Conservation (phyloP, 805 yeast species). For the Saturnispora saitoi region DNA sequence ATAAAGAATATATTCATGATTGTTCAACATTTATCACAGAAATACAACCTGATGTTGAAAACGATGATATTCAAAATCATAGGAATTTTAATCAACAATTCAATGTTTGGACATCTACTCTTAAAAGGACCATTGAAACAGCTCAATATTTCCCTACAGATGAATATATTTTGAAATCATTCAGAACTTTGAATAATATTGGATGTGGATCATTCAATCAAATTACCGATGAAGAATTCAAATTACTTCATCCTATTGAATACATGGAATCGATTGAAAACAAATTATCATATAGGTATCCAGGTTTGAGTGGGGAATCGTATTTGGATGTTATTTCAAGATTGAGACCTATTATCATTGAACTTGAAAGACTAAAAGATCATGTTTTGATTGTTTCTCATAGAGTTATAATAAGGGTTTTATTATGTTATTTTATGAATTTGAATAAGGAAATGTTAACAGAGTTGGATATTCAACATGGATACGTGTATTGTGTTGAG, state of each 20-base stretch:
- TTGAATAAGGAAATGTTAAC: constrained; percentile 30
- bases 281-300: constrained; percentile 28
- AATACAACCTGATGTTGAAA: background rate
- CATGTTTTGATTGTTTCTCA: constrained; percentile 30
- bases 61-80: background rate
- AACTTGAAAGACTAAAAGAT: constrained; percentile 29
- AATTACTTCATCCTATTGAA: constrained; percentile 20
- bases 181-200: constrained; percentile 29
- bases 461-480: constrained; percentile 31
- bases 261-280: constrained; percentile 25
- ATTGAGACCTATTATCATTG: constrained; percentile 29
- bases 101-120: constrained; percentile 30
- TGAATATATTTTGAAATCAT: constrained; percentile 26
- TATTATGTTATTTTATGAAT: constrained; percentile 32
- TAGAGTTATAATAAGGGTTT: constrained; percentile 28
- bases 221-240: constrained; percentile 25
- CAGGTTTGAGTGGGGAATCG: constrained; percentile 33
- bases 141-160: constrained; percentile 25
- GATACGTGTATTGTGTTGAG: constrained; percentile 30
- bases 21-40: constrained; percentile 17
- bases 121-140: constrained; percentile 27
- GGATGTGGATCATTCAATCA: constrained; percentile 30
- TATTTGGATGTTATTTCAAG: constrained; percentile 30
- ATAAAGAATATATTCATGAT: constrained; percentile 28
- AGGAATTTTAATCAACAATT: constrained; percentile 20